phyloP scores from a whole-genome alignment of 2,329 filamentous ascomycete species.

The Colletotrichum endophyticum region DNA sequence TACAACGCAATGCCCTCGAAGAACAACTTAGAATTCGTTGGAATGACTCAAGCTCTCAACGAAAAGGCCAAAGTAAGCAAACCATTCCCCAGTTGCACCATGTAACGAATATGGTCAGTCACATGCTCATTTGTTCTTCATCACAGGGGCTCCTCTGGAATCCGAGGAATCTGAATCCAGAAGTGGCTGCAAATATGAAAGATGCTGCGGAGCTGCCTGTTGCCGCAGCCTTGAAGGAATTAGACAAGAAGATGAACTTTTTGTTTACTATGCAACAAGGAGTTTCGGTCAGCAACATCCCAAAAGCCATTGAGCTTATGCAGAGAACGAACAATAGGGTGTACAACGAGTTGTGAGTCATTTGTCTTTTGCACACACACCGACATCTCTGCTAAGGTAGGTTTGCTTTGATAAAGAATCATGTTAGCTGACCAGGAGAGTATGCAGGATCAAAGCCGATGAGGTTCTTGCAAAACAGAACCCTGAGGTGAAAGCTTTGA shows the following conservation, averaged over 20 bases:
- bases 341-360: not conserved
- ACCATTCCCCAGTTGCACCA: too few relatives aligned
- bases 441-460: not conserved
- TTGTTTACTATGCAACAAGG: not conserved
- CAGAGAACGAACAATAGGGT: not conserved
- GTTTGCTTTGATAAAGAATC: too few relatives aligned
- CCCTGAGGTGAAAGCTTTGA: not conserved
- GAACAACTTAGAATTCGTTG: fast-evolving
- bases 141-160: not conserved
- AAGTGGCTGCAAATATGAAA: too few relatives aligned
- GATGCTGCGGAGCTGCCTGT: not conserved
- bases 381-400: too few relatives aligned
- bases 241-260: fast-evolving
- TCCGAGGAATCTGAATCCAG: too few relatives aligned
- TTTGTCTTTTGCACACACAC: too few relatives aligned
- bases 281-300: not conserved
- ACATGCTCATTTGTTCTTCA: not conserved
- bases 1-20: not conserved
- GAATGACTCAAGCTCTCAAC: not conserved
- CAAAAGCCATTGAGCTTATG: not conserved
- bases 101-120: fast-evolving
- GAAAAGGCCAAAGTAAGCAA: not conserved
- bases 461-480: not conserved
- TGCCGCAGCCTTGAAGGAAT: fast-evolving
- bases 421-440: not conserved